Percentiles rank a stretch among this genome's conserved stretches.
Conservation (phyloP, 257 asterid species). For the Solanum sparsipilum region DNA sequence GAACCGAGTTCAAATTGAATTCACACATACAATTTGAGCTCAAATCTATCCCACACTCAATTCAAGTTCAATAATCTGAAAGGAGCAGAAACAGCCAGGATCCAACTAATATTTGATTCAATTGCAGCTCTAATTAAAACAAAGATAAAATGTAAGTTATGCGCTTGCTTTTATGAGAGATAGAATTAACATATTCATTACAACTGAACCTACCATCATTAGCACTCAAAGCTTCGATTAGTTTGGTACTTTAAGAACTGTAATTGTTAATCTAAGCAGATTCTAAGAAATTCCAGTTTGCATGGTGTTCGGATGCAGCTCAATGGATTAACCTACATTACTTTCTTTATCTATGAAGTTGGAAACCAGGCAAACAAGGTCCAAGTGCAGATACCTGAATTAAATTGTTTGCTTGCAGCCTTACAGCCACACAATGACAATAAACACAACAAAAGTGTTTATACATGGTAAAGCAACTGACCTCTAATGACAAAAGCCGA, state of each 20-base stretch:
- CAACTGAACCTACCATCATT: background rate
- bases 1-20: background rate
- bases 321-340: background rate
- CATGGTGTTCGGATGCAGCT: background rate
- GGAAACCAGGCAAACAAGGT: background rate
- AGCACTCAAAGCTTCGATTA: background rate
- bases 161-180: background rate
- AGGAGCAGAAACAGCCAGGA: background rate
- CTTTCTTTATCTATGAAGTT: background rate
- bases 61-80: background rate
- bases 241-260: background rate
- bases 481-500: constrained; percentile 58
- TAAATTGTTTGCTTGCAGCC: background rate
- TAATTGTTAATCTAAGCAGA: background rate
- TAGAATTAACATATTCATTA: background rate
- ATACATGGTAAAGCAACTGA: constrained; percentile 17
- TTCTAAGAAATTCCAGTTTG: background rate
- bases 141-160: background rate
- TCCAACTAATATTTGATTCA: background rate
- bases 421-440: constrained; percentile 2
- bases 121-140: background rate
- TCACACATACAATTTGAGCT: background rate
- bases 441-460: background rate
- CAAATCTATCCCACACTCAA: background rate
- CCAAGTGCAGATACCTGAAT: background rate